Evolutionary conservation across 2,329 filamentous ascomycete genomes (phyloP).

Genomic region (Aciculosporium take): DNA sequence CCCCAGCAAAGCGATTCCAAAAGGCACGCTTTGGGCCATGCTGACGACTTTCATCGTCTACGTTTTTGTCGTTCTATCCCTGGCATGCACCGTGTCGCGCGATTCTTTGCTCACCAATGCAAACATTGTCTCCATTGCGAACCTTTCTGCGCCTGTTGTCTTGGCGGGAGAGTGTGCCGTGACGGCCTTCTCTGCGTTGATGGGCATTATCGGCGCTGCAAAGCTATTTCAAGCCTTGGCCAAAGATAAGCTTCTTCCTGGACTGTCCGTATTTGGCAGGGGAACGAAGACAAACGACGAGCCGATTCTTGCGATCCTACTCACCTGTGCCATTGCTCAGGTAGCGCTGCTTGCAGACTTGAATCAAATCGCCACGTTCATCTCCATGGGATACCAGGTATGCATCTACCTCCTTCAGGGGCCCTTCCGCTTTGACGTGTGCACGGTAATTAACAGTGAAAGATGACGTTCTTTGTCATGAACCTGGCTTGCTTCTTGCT

Average conservation of each 20-base stretch:
- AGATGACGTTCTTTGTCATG: constrained; percentile 82
- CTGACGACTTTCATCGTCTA: constrained; percentile 64
- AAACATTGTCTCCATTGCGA: constrained; percentile 73
- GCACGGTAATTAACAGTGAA: neutral
- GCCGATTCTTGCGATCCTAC: constrained; percentile 58
- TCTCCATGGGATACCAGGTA: constrained; percentile 77
- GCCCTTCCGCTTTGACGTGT: neutral
- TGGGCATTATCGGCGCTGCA: constrained; percentile 75
- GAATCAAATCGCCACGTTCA: constrained; percentile 78
- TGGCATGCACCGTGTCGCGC: constrained; percentile 64
- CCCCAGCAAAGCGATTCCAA: constrained; percentile 72
- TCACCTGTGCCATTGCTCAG: constrained; percentile 65
- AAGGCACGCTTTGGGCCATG: constrained; percentile 68
- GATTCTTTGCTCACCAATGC: constrained; percentile 58
- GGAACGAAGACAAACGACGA: constrained; percentile 61
- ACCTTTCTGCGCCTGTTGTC: constrained; percentile 57
- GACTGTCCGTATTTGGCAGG: constrained; percentile 57
- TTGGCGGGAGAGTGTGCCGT: constrained; percentile 72
- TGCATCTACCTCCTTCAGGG: constrained; percentile 8
- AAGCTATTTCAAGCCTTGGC: constrained; percentile 76
- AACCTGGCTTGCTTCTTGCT: constrained; percentile 78
- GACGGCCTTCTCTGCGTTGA: constrained; percentile 71
- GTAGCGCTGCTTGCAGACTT: constrained; percentile 69
- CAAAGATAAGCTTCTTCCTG: constrained; percentile 64
- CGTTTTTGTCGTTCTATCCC: constrained; percentile 58